Base-by-base conservation (phyloP, 1,284 basidiomycete genomes). In the Tilletia walkeri region DNA sequence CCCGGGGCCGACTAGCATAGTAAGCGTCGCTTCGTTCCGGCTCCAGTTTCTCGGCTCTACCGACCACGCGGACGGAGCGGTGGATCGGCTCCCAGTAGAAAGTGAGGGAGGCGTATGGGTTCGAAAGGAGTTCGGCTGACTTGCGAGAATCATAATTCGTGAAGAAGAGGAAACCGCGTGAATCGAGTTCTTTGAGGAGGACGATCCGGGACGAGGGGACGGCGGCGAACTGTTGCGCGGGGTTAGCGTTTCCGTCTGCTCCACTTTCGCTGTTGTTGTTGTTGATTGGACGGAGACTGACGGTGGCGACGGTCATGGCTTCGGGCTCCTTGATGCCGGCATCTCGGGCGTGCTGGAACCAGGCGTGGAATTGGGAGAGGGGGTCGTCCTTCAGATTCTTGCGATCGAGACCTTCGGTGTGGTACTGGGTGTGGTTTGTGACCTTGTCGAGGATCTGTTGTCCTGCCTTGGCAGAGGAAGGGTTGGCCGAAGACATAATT, bases 121-220 rank as follows among this genome's bases (percentile, higher is more conserved):
- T 95, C 53, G 85, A 87, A 2, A 84, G 74, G 59, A 99, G 86
- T 84, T 98, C 96, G 47, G 85, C 82, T 1, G 92, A 93, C 85
- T 99, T 99, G 74, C 95, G 89, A 20, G 93, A 95, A 48, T 88
- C 88, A 86, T 99, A 99, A 86, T 99, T 99, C 48, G 94, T 95
- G 87, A 89, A 99, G 86, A 98, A 97, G 69, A 95, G 88, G 85
- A 99, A 97, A 48, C 95, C 82, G 10, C 66, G 16, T 6, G 75
- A 61, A 80, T 94, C 77, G 16, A 78, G 89, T 79, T 93, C 89
- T 84, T 97, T 98, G 80, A 98, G 89, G 74, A 98, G 89, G 66
- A 98, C 95, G 80, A 93, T 88, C 73, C 95, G 90, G 3, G 91
- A 89, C 12, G 92, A 94, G 18, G 95, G 95, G 6, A 78, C 69